Evolutionary conservation across 768 basidiomycete genomes (phyloP), one percentile per base, ranked within the genome.

Genomic region (Mycena floridula): DNA sequence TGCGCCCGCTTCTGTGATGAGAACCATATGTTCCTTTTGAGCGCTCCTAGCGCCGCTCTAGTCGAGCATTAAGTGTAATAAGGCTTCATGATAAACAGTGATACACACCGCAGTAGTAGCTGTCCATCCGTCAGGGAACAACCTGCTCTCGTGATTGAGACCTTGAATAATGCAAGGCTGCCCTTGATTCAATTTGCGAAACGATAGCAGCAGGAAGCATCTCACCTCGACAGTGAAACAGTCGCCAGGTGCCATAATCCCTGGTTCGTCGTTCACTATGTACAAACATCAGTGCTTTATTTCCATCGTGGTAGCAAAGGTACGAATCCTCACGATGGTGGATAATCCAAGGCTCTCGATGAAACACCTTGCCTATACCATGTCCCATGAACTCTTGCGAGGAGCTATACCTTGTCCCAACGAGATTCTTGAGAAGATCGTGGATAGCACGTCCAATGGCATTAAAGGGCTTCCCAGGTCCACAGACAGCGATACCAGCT

Each of bases 81-180:
- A 8, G 15, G 25, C 22, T 40, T 27, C n/a, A 12, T 26, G 21
- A 4, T n/a, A 11, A 26, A 25, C 15, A n/a, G 40, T 15, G 22
- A 25, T 7, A 46, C 77, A 43, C 56, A 81, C 92, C 69, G 87
- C 82, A 0, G 91, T 92, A 0, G 87, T 86, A n/a, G 85, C 81
- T 3, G 90, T 92, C 93, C 93, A 95, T 21, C 88, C 89, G 57
- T 95, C 93, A 2, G 88, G 88, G 60, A 89, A 94, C 46, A 89
- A 77, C 78, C 83, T 85, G 2, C 79, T 78, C 21, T 65, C 58
- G 0, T 89, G 71, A 45, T 86, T 70, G 5, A 66, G 60, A 9
- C 91, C 91, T 64, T 91, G 86, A 11, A 94, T 74, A 25, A 95
- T 67, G 38, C 73, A 72, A 3, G 91, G 91, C 85, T 89, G 46